Evolutionary conservation across 2,329 filamentous ascomycete species (phyloP), one percentile per base, ranked within the genome.

Genomic region (Diatrype stigma): DNA sequence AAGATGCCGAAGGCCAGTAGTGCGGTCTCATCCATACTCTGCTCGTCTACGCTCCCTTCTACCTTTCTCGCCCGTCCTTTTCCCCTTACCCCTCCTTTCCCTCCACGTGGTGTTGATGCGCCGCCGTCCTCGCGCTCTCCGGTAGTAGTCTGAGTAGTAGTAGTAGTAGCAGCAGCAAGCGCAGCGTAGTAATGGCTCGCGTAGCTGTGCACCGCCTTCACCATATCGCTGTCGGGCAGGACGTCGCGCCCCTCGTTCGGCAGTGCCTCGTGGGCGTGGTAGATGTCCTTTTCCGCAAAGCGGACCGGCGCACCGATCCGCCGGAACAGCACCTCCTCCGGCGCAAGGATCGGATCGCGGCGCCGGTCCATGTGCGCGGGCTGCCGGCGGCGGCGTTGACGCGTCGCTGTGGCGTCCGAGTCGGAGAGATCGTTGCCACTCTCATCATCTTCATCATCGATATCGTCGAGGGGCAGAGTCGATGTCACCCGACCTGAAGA

Each of bases 11-110:
- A 75, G 1, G 88, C 87, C 49, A 93, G 71, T 51, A 93, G 73
- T 3, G 88, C 88, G 14, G 87, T 90, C 71, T 90, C 89, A 63
- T 93, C 87, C 80, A 93, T 82, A 66, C 82, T 88, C 56, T 77
- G 67, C 63, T 81, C 76, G 53, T 81, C 75, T 35, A 78, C 60
- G 48, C 65, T 66, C 28, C 63, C 57, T 12, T 44, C 38, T 19
- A 12, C 38, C 38, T 19, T 42, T 16, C 51, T n/a, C n/a, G 30
- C 55, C 58, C n/a, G 59, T 53, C 26, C 56, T 48, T 45, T 53
- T 54, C 22, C 50, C 22, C 26, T 46, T 32, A 5, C 55, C 51
- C n/a, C 23, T 23, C 47, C 40, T 22, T 51, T 54, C 34, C 49
- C n/a, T n/a, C n/a, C n/a, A n/a, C n/a, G n/a, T n/a, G n/a, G n/a